Evolutionary conservation across 345 rosid genomes (phyloP), one percentile per base, ranked within the genome.

Genomic region (Microthlaspi erraticum): DNA sequence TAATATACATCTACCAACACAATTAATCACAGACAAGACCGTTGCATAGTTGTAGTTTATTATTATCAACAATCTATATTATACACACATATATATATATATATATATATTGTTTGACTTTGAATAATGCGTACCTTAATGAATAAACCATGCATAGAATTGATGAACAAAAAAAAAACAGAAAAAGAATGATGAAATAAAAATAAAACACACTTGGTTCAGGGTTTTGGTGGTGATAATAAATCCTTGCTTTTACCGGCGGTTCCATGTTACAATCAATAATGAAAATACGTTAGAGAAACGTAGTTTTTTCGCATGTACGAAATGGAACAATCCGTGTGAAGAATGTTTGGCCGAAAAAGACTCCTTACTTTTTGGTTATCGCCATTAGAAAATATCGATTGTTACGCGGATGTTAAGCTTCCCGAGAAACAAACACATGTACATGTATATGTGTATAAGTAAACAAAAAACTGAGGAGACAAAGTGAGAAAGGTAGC

Each of bases 401-500:
- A 60, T 26, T 31, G n/a, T 34, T 51, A 60, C 36, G 67, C 42
- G 26, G 20, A 60, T 68, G 44, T 36, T 74, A 45, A 26, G 74
- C 36, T 44, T 75, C 78, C 78, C 78, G 10, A 68, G 54, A 74
- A 66, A 42, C 55, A 57, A 37, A 66, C 36, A 73, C 60, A 58
- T 66, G 60, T n/a, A 62, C n/a, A n/a, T n/a, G n/a, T 12, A 6
- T 49, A 56, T 43, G 41, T 19, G 18, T 26, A 26, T 26, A 19
- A 23, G 19, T 20, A 16, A 48, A 57, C 32, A 1, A 53, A 23
- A 38, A 54, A 23, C 10, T 8, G 55, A 75, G 75, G 79, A 76
- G 75, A 76, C 79, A 76, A 48, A 63, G 41, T 69, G 39, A 76
- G 60, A 58, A 69, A 54, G 70, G 58, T 53, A 46, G 79, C 79